Percentiles rank a stretch among this genome's conserved stretches.
Conservation (phyloP, 2,329 filamentous ascomycete genomes). For the Colletotrichum sp. region DNA sequence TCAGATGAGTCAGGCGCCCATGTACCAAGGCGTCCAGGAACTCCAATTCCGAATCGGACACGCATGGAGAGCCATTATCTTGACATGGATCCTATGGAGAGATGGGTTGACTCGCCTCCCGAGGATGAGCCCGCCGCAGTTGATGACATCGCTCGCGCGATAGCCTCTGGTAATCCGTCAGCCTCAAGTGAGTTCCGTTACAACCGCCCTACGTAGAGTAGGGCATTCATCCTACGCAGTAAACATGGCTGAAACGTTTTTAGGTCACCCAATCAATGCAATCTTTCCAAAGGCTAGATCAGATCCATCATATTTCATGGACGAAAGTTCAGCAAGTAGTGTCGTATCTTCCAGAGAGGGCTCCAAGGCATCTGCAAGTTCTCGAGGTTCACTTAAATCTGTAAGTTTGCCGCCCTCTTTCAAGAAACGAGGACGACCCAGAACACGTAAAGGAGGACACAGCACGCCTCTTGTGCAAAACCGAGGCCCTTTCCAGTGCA, state of each 20-base stretch:
- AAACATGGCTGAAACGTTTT: not conserved
- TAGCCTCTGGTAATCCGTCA: slow-evolving; percentile 55
- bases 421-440: slow-evolving; percentile 49
- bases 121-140: slow-evolving; percentile 66
- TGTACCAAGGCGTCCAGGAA: slow-evolving; percentile 68
- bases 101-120: slow-evolving; percentile 64
- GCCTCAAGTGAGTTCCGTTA: not conserved
- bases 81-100: slow-evolving; percentile 65
- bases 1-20: slow-evolving; percentile 68
- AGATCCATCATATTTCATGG: slow-evolving; percentile 3
- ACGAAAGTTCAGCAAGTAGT: slow-evolving; percentile 23
- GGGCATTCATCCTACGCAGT: slow-evolving; percentile 48
- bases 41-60: slow-evolving; percentile 51
- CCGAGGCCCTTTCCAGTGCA: slow-evolving; percentile 67
- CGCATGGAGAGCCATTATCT: slow-evolving; percentile 43
- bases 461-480: slow-evolving; percentile 41
- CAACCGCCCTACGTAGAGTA: slow-evolving; percentile 57
- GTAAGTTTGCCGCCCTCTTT: not conserved
- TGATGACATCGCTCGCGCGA: slow-evolving; percentile 62
- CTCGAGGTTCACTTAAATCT: slow-evolving; percentile 17
- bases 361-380: slow-evolving; percentile 28
- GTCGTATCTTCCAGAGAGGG: slow-evolving; percentile 24
- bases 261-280: not conserved
- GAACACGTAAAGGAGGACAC: slow-evolving; percentile 38
- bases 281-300: not conserved